Base-by-base conservation (phyloP, 768 basidiomycete species). In the Chalciporus sphaerocephalus region DNA sequence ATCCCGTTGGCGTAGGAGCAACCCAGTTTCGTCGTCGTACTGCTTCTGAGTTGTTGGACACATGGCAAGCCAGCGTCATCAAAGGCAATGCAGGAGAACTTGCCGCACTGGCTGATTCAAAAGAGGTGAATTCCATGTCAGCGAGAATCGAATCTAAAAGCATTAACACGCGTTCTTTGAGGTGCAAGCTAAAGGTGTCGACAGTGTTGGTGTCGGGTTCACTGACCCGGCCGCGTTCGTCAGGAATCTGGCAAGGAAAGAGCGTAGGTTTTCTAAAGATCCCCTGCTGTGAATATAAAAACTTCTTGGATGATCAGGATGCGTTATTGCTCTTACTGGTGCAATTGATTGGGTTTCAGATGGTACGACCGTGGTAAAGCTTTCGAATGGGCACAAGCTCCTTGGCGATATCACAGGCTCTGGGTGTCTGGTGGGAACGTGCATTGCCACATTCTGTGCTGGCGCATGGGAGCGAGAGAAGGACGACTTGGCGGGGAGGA, bases 61-160 rank as follows among this genome's bases (percentile, higher is more conserved):
- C 70, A 18, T 95, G 87, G 80, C 92, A 94, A 64, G 81, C 85
- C 10, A 84, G 86, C 15, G 87, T 95, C 17, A 93, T 97, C 66
- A 97, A 97, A 66, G 93, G 93, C 4, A 96, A 97, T 58, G 87
- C 91, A 0, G 89, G 79, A 13, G 94, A 97, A 68, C 81, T 97
- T 17, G 91, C 83, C 0, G 77, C 86, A 0, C 62, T 95, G 9
- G 79, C 83, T 2, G 76, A 83, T n/a, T 87, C 87, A 0, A 63
- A 64, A 12, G 94, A 94, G 72, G 92, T 87, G 36, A 13, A 51
- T 46, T 30, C 17, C 22, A 18, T 20, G 15, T 42, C 33, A 6
- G 20, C 44, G 21, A 13, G 11, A 11, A 21, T 37, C 11, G 13
- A 12, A 32, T 32, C 30, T 32, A 18, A 40, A 9, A 9, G 15